Base-by-base conservation (phyloP, 352 stramenopile genomes). In the Phytophthora sp. region DNA sequence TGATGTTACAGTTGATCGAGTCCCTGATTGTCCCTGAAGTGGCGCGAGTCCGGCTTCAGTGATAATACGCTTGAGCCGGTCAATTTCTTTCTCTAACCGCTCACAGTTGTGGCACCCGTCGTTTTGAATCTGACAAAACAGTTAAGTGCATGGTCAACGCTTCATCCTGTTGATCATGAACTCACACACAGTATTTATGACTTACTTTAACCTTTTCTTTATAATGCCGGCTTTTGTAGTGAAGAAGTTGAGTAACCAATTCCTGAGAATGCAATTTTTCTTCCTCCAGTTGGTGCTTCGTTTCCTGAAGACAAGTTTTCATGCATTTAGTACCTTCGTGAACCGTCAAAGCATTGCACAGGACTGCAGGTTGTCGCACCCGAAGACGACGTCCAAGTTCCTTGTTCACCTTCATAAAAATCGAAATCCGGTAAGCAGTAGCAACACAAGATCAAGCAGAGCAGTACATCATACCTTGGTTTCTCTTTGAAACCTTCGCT, bases 401-500 rank as follows among this genome's bases (percentile, higher is more conserved):
- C 49, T 90, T 77, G 27, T 92, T 92, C n/a, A 92, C 82, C 82
- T 92, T 58, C 1, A 39, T 11, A 60, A 44, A 42, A 52, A 39
- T 23, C 21, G 56, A 37, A 11, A 27, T 41, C 23, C 46, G 37
- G 50, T 23, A 28, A 46, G 20, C n/a, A n/a, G n/a, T n/a, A n/a
- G n/a, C n/a, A n/a, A n/a, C n/a, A n/a, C n/a, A n/a, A n/a, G n/a
- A n/a, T n/a, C n/a, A n/a, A n/a, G 12, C 18, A 41, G 20, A 54
- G 12, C 27, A 17, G n/a, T n/a, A n/a, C n/a, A 46, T 4, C n/a
- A 18, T 35, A 91, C 82, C 69, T 91, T 91, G 61, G 65, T 81
- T 67, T 91, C 82, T 38, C 70, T 82, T 30, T 86, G 63, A 56
- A 79, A 88, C 52, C 82, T 88, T n/a, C 72, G 69, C 50, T 84